phyloP scores from a whole-genome alignment of 2,329 filamentous ascomycete genomes.

The Huntiella moniliformis region DNA sequence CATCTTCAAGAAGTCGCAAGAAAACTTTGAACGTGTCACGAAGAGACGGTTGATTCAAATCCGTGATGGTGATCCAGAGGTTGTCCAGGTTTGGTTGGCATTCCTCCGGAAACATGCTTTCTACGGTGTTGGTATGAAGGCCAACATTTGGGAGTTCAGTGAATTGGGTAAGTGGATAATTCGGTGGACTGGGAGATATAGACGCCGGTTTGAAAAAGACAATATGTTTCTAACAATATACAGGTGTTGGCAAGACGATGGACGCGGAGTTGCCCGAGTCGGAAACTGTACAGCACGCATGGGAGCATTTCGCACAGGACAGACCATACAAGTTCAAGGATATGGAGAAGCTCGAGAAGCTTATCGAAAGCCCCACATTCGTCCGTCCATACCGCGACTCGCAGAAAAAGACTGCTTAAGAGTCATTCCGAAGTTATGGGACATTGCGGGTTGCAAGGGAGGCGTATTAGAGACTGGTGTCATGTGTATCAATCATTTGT shows the following conservation, averaged over 20 bases:
- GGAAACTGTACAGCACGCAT: constrained; percentile 7
- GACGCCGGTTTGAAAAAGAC: not conserved
- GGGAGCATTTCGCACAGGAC: constrained; percentile 11
- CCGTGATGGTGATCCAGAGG: constrained; percentile 74
- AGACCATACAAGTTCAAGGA: constrained; percentile 11
- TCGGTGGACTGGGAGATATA: not conserved
- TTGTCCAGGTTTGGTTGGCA: constrained; percentile 78
- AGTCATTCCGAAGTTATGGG: not conserved
- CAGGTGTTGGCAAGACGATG: constrained; percentile 12
- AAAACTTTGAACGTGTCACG: constrained; percentile 92
- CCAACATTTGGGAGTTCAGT: constrained; percentile 83
- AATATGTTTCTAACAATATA: not conserved
- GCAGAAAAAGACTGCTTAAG: not conserved
- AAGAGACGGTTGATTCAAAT: constrained; percentile 76
- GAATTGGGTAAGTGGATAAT: constrained; percentile 31
- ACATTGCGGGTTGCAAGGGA: not conserved
- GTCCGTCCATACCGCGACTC: constrained; percentile 10
- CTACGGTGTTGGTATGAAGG: constrained; percentile 97
- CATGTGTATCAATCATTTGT: not conserved
- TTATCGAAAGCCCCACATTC: constrained; percentile 11
- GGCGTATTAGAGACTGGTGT: not conserved
- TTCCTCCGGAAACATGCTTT: constrained; percentile 85
- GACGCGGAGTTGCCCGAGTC: constrained; percentile 9
- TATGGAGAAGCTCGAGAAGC: constrained; percentile 8
- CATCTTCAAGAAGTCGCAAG: constrained; percentile 91